Conservation (phyloP, 139 green algal genomes). For the Volvox reticuliferus region DNA sequence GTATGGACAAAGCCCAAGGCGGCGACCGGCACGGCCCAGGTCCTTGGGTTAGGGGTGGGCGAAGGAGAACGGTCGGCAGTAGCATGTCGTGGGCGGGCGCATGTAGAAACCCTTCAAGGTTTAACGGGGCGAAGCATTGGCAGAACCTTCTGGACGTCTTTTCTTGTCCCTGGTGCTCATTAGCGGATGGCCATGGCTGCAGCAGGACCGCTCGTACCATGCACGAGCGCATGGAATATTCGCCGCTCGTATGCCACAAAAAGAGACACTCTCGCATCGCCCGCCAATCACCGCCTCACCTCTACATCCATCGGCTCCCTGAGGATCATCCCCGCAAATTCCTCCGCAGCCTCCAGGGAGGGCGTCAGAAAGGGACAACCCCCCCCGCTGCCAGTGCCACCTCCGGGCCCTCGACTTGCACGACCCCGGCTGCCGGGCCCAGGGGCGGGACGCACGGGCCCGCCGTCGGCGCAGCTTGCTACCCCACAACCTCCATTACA, state of each 20-base stretch:
- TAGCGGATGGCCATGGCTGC: too few relatives aligned
- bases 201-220: too few relatives aligned
- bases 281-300: conserved; percentile 22
- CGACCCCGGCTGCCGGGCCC: background rate
- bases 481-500: background rate
- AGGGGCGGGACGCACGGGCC: background rate
- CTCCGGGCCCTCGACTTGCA: background rate
- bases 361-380: conserved; percentile 57
- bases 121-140: too few relatives aligned
- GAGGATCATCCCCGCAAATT: conserved; percentile 61
- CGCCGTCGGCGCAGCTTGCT: background rate
- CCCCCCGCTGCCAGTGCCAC: background rate
- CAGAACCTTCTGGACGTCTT: too few relatives aligned
- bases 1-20: conserved; percentile 88
- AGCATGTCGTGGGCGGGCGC: too few relatives aligned
- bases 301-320: conserved; percentile 92
- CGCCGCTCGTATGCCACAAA: too few relatives aligned
- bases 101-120: too few relatives aligned
- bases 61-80: too few relatives aligned
- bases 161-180: too few relatives aligned
- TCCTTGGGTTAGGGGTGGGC: conserved; percentile 64
- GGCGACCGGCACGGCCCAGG: conserved; percentile 72
- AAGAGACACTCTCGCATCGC: too few relatives aligned
- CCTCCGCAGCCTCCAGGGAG: conserved; percentile 46
- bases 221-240: too few relatives aligned